These are phyloP conservation scores for Colletotrichum eleusines DNA, from an alignment of 2,329 filamentous ascomycete species.

Conservation along the genomic window DNA sequence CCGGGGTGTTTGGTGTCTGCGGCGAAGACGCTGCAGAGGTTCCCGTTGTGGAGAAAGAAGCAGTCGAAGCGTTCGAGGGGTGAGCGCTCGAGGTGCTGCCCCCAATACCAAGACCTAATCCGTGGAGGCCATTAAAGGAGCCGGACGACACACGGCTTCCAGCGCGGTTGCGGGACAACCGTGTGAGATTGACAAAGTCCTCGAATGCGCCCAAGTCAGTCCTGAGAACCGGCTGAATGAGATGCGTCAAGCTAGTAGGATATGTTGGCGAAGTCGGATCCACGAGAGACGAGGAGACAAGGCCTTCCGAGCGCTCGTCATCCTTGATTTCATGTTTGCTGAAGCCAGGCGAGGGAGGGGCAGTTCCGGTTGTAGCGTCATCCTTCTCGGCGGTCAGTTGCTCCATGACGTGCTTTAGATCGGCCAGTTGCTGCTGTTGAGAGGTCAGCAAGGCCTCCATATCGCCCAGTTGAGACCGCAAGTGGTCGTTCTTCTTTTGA, in stretches of 20 bases:
- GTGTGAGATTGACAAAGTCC: conserved; percentile 85
- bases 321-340: conserved; percentile 74
- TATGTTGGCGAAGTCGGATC: conserved; percentile 66
- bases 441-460: conserved; percentile 87
- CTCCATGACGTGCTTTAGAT: conserved; percentile 94
- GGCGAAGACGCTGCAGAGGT: conserved; percentile 66
- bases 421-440: conserved; percentile 91
- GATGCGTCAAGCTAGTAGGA: conserved; percentile 81
- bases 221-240: conserved; percentile 85
- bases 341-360: conserved; percentile 84
- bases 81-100: conserved; percentile 60
- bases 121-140: conserved; percentile 67
- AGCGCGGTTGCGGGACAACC: conserved; percentile 71
- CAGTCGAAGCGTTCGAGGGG: conserved; percentile 70
- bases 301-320: conserved; percentile 55
- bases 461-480: conserved; percentile 86
- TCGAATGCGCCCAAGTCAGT: conserved; percentile 84
- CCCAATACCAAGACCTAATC: conserved; percentile 59
- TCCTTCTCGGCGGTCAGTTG: conserved; percentile 81
- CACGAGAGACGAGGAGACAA: conserved; percentile 52
- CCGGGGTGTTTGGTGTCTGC: conserved; percentile 69
- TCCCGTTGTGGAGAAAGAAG: conserved; percentile 65
- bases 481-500: conserved; percentile 87
- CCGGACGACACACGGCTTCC: conserved; percentile 76
- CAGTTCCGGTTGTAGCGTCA: conserved; percentile 77